Conservation (phyloP, 1,139 yeast species). For the Casaregolazyma suthepensis region DNA sequence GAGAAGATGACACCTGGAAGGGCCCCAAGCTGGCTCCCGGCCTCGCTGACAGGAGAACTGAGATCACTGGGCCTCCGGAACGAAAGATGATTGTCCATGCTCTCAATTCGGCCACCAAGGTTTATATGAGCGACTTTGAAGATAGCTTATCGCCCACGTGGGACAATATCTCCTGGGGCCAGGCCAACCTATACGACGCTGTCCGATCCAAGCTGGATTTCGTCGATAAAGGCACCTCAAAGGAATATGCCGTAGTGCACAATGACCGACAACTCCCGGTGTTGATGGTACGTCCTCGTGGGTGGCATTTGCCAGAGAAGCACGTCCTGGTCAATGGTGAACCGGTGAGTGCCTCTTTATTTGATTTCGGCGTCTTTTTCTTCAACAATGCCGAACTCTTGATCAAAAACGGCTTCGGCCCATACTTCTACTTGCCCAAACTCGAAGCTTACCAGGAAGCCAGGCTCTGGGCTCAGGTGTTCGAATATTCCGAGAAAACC, state of each 20-base stretch:
- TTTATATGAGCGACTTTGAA: conserved; percentile 72
- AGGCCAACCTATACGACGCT: conserved; percentile 78
- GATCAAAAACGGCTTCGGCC: conserved; percentile 56
- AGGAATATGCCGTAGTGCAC: conserved; percentile 52
- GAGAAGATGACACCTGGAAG: conserved; percentile 70
- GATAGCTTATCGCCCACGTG: conserved; percentile 81
- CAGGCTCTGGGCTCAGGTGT: conserved; percentile 68
- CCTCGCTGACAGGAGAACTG: conserved; percentile 68
- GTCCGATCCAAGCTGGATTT: conserved; percentile 54
- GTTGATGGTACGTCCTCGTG: conserved; percentile 73
- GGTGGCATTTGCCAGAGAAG: conserved; percentile 74
- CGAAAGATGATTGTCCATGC: conserved; percentile 72
- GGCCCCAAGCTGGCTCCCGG: conserved; percentile 73
- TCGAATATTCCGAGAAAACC: conserved; percentile 60
- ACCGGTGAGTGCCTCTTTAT: conserved; percentile 64
- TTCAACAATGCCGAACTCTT: conserved; percentile 62
- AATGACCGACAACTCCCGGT: conserved; percentile 47
- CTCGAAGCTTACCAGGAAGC: conserved; percentile 76
- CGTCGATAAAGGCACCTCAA: conserved; percentile 50
- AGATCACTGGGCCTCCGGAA: conserved; percentile 85
- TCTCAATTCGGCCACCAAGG: conserved; percentile 59
- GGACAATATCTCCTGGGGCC: conserved; percentile 75
- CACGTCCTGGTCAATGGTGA: conserved; percentile 68
- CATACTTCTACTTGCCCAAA: conserved; percentile 70
- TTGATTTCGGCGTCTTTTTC: conserved; percentile 72